Evolutionary conservation across 768 basidiomycete species (phyloP).

Genomic region (Tricholoma bakamatsutake): DNA sequence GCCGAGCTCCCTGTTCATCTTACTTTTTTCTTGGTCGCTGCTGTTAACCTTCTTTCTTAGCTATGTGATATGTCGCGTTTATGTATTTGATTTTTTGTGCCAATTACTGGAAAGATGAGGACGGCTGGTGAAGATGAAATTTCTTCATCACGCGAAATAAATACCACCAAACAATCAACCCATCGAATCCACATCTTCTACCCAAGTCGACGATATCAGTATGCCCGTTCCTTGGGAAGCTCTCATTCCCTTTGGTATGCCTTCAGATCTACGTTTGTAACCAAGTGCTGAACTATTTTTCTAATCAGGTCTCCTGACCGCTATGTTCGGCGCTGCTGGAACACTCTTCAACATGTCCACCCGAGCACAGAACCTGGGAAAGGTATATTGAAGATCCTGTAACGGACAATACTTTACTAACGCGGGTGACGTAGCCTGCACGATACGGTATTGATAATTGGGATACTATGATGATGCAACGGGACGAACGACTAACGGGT

Average conservation of each 20-base stretch:
- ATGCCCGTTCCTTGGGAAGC: constrained; percentile 99
- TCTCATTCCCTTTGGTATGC: constrained; percentile 86
- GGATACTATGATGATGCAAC: constrained; percentile 96
- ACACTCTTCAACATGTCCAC: constrained; percentile 79
- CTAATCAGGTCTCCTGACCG: constrained; percentile 66
- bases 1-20: background rate
- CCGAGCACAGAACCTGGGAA: constrained; percentile 82
- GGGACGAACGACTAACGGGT: constrained; percentile 86
- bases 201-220: constrained; percentile 14
- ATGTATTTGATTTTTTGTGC: background rate
- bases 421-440: constrained; percentile 48
- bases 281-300: background rate
- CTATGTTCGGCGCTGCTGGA: constrained; percentile 88
- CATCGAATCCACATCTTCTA: background rate
- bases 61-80: background rate
- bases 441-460: constrained; percentile 83
- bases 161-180: constrained; percentile 9
- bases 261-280: constrained; percentile 4
- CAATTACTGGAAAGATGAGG: no score
- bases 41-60: background rate
- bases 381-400: constrained; percentile 43
- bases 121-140: background rate
- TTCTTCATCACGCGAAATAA: background rate
- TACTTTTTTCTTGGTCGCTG: background rate
- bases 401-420: background rate